Conservation (phyloP, 1,284 basidiomycete species). For the Ceratorhiza oryzae-sativae region DNA sequence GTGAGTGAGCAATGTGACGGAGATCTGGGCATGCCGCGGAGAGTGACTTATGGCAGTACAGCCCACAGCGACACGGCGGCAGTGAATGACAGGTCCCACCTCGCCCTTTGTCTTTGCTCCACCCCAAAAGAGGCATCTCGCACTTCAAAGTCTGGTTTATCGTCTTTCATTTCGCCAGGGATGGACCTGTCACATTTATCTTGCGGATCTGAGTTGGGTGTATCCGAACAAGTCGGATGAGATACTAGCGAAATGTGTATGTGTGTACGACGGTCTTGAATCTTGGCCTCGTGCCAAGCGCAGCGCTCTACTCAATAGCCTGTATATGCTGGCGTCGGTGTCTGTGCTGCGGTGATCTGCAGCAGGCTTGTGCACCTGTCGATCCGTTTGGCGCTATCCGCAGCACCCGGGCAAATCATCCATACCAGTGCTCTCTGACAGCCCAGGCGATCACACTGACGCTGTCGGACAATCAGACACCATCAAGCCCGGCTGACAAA, state of each 20-base stretch:
- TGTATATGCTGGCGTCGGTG: not conserved
- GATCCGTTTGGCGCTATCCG: not conserved
- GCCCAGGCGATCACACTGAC: not conserved
- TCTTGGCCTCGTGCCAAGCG: not conserved
- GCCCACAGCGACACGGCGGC: not conserved
- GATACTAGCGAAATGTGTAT: not conserved
- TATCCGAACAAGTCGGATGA: not conserved
- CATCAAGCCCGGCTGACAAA: too few relatives aligned
- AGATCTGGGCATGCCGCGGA: not conserved
- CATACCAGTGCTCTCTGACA: not conserved
- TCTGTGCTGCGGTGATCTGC: not conserved
- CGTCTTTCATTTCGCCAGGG: conserved; percentile 7
- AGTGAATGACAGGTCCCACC: not conserved
- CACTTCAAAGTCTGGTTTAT: not conserved
- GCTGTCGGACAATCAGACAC: too few relatives aligned
- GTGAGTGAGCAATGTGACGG: too few relatives aligned
- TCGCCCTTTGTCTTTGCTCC: not conserved
- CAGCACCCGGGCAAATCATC: not conserved
- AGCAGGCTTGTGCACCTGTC: not conserved
- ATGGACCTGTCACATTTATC: conserved; percentile 4
- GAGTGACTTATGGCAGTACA: too few relatives aligned
- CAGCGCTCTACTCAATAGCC: not conserved
- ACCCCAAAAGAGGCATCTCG: not conserved
- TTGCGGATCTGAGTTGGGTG: conserved; percentile 4
- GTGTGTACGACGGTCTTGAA: not conserved